Evolutionary conservation across 2,329 filamentous ascomycete species (phyloP), one percentile per base, ranked within the genome.

Genomic region (Colletotrichum scovillei): DNA sequence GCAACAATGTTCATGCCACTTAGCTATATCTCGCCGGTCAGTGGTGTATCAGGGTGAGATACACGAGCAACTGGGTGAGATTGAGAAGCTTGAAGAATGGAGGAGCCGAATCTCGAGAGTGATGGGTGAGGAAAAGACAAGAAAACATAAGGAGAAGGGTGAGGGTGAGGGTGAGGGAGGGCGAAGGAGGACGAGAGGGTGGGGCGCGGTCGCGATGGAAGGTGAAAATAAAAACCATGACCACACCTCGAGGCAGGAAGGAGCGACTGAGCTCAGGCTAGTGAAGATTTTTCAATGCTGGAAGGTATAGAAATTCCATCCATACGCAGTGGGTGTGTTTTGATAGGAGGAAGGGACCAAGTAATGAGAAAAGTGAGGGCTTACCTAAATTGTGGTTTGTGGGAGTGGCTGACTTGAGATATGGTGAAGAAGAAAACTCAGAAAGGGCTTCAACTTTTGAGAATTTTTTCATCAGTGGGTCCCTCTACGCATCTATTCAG

Each of bases 231-330:
- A 8, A 28, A 52, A 26, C 1, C n/a, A 16, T 22, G 11, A 6
- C n/a, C 5, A 1, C 5, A 5, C 4, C 19, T 12, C 5, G 12
- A 8, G 19, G 30, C 19, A 12, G 49, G 62, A 64, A 55, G 22
- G 49, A 2, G 30, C 30, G 1, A 26, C 46, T n/a, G 6, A 1
- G 4, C 30, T 26, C 14, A 4, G 24, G 5, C 5, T 12, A 11
- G 1, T 22, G n/a, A 16, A 46, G 12, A 8, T 22, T 49, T 11
- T 35, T 1, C 19, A 11, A 1, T 4, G 19, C 8, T 49, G 3
- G 7, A 49, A n/a, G 0, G 19, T 0, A 5, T 3, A 1, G 0
- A 49, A n/a, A 9, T 8, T 5, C 1, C 3, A 1, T 49, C 11
- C 7, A 49, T 49, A 5, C 11, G 19, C 19, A 22, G 42, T n/a